phyloP scores from a whole-genome alignment of 2,329 filamentous ascomycete genomes.

The Calonectria pseudoturangicola region DNA sequence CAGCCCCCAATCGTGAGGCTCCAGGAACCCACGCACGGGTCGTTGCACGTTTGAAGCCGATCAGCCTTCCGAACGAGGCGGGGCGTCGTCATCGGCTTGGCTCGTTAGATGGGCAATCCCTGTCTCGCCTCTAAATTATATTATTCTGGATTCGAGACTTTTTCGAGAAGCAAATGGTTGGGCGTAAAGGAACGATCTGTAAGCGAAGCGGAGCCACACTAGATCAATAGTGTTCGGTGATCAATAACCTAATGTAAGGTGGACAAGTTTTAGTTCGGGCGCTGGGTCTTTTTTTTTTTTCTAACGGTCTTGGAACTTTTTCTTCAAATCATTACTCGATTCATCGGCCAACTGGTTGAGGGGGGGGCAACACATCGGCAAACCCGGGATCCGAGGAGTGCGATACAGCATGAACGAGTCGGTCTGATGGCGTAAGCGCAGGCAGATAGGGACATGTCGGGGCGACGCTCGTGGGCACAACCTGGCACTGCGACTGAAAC shows the following conservation, averaged over 20 bases:
- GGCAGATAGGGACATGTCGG: background rate
- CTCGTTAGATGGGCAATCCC: background rate
- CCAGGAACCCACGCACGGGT: background rate
- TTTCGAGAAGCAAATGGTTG: conserved; percentile 7
- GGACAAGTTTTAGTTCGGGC: background rate
- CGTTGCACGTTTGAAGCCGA: background rate
- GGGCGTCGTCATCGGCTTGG: background rate
- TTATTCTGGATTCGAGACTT: background rate
- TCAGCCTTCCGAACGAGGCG: background rate
- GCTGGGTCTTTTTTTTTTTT: background rate
- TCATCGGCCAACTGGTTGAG: background rate
- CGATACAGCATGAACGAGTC: background rate
- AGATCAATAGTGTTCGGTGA: background rate
- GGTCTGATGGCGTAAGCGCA: background rate
- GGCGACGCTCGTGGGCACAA: too few relatives aligned
- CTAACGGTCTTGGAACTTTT: background rate
- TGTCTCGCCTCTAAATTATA: background rate
- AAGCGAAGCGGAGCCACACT: background rate
- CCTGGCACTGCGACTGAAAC: conserved; percentile 4
- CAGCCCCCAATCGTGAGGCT: background rate
- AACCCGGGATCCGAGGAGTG: background rate
- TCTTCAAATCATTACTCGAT: background rate
- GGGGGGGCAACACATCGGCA: background rate
- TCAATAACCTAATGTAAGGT: background rate
- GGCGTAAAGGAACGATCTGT: background rate